Evolutionary conservation across 805 yeast genomes (phyloP).

Genomic region (Saccharomycopsis guyanensis): DNA sequence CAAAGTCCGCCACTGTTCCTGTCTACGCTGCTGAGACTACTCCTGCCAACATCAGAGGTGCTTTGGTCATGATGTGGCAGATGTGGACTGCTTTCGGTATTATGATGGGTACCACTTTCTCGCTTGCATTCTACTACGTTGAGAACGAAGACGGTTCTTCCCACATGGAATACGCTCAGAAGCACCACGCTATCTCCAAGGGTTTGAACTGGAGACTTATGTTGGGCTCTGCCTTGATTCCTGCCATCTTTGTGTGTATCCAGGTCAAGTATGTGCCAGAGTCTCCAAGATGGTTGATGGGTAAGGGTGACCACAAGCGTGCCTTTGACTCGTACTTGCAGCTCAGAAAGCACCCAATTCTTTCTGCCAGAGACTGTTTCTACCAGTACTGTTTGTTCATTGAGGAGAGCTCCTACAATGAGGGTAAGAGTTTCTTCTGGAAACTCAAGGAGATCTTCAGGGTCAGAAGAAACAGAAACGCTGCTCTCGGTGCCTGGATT

Average conservation of each 20-base stretch:
- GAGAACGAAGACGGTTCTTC: constrained; percentile 28
- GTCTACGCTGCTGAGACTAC: constrained; percentile 63
- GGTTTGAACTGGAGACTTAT: constrained; percentile 62
- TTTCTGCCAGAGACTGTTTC: constrained; percentile 66
- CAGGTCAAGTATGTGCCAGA: constrained; percentile 68
- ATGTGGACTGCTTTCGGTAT: constrained; percentile 70
- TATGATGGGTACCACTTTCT: constrained; percentile 61
- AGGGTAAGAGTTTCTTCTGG: constrained; percentile 27
- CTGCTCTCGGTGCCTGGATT: constrained; percentile 70
- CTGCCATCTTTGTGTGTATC: constrained; percentile 50
- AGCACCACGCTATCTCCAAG: constrained; percentile 9
- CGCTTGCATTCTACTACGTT: constrained; percentile 54
- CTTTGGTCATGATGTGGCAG: constrained; percentile 69
- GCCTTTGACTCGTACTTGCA: constrained; percentile 44
- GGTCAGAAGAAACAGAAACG: constrained; percentile 76
- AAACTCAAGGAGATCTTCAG: constrained; percentile 54
- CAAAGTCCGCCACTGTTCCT: constrained; percentile 70
- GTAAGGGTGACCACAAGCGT: constrained; percentile 53
- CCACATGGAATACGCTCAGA: constrained; percentile 22
- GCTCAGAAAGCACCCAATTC: constrained; percentile 44
- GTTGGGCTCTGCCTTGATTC: constrained; percentile 61
- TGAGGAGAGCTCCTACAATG: constrained; percentile 46
- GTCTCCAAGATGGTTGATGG: constrained; percentile 74
- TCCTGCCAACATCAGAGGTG: constrained; percentile 56
- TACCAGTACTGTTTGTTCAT: constrained; percentile 57